Evolutionary conservation across 2,329 filamentous ascomycete genomes (phyloP).

Genomic region (Fusarium concolor): DNA sequence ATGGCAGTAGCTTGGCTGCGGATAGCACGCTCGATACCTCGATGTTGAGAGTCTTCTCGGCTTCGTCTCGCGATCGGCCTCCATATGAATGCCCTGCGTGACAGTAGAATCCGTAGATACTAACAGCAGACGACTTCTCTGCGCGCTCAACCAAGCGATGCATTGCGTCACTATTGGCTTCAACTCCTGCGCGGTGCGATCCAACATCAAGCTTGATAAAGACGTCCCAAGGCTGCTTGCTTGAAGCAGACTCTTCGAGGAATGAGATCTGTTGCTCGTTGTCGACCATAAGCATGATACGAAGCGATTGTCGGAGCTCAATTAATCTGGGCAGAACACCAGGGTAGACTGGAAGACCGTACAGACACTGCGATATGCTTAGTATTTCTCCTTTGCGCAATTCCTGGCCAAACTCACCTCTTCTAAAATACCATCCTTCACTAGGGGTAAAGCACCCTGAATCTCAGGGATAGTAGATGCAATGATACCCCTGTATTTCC

Average conservation of each 20-base stretch:
- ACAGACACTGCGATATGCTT: slow-evolving; percentile 47
- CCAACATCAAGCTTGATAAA: slow-evolving; percentile 55
- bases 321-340: slow-evolving; percentile 49
- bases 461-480: slow-evolving; percentile 57
- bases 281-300: slow-evolving; percentile 54
- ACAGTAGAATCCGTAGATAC: slow-evolving; percentile 54
- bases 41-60: slow-evolving; percentile 45
- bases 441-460: slow-evolving; percentile 53
- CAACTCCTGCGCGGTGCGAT: slow-evolving; percentile 51
- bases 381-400: neutral
- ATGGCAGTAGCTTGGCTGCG: slow-evolving; percentile 47
- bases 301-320: slow-evolving; percentile 46
- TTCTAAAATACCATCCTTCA: slow-evolving; percentile 54
- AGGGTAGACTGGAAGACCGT: slow-evolving; percentile 55
- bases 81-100: slow-evolving; percentile 55
- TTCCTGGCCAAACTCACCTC: slow-evolving; percentile 46
- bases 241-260: slow-evolving; percentile 42
- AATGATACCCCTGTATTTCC: slow-evolving; percentile 53
- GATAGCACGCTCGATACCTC: slow-evolving; percentile 49
- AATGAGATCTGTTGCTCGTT: slow-evolving; percentile 50
- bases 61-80: slow-evolving; percentile 47
- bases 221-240: slow-evolving; percentile 47
- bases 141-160: slow-evolving; percentile 45
- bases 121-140: slow-evolving; percentile 45
- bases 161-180: slow-evolving; percentile 43